Evolutionary conservation across 441 rosid genomes (phyloP).

Genomic region (Codiaeum variegatum): DNA sequence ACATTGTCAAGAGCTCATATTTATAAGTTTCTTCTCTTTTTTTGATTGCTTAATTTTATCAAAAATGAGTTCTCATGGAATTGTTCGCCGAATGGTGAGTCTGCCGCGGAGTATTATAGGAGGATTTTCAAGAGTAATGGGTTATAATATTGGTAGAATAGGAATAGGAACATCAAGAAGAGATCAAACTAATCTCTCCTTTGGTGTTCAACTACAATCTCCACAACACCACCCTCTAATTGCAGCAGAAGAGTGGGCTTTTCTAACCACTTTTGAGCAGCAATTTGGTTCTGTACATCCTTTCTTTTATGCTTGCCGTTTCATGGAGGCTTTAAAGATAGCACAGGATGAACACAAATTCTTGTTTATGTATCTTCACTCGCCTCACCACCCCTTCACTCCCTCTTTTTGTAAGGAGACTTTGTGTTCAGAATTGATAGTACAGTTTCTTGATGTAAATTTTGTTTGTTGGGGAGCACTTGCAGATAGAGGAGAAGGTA

Average conservation of each 20-base stretch:
- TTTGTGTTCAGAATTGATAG: conserved; percentile 44
- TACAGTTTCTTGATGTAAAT: conserved; percentile 54
- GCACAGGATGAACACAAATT: conserved; percentile 52
- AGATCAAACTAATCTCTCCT: conserved; percentile 25
- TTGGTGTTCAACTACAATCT: conserved; percentile 27
- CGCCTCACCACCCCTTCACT: conserved; percentile 50
- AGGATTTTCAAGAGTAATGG: conserved; percentile 42
- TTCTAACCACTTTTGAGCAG: conserved; percentile 44
- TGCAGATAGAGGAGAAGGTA: conserved; percentile 48
- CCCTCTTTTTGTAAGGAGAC: conserved; percentile 55
- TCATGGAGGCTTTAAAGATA: conserved; percentile 41
- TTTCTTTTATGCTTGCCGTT: conserved; percentile 33
- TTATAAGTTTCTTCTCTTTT: not conserved
- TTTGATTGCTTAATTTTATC: not conserved
- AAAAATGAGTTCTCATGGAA: conserved; percentile 26
- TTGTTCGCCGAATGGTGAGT: conserved; percentile 46
- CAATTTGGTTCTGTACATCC: conserved; percentile 52
- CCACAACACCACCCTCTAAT: conserved; percentile 22
- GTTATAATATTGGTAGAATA: conserved; percentile 27
- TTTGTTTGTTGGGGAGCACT: conserved; percentile 54
- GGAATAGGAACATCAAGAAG: conserved; percentile 34
- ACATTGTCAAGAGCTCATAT: not conserved
- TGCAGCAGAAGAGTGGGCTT: conserved; percentile 41
- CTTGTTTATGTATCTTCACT: conserved; percentile 57
- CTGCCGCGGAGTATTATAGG: conserved; percentile 47